phyloP scores from a whole-genome alignment of 305 asterid species.

The Euphrasia arctica region DNA sequence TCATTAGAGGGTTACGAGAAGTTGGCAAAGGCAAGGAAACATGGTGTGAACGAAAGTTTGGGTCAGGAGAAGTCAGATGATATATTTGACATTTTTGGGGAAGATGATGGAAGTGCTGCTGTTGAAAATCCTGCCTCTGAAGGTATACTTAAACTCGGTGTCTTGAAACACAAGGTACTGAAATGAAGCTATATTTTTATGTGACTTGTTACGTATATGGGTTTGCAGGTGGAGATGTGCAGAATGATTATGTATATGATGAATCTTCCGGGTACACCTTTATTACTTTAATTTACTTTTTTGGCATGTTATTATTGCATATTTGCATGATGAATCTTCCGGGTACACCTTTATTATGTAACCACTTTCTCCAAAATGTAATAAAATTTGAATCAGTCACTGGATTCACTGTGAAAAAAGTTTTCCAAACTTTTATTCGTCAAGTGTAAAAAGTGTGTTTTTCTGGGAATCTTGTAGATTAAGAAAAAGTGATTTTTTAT shows the following conservation, averaged over 20 bases:
- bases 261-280: conserved; percentile 78
- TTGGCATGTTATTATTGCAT: background rate
- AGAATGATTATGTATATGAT: conserved; percentile 70
- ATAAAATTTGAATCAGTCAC: background rate
- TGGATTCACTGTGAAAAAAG: conserved; percentile 10
- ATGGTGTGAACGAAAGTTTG: conserved; percentile 32
- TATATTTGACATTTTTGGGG: conserved; percentile 82
- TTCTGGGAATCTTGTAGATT: background rate
- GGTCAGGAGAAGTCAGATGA: conserved; percentile 46
- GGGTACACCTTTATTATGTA: background rate
- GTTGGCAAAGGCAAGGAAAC: conserved; percentile 53
- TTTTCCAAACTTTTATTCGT: background rate
- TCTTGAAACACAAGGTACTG: conserved; percentile 25
- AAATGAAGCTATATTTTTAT: conserved; percentile 16
- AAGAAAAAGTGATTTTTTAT: no score
- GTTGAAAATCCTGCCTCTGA: conserved; percentile 35
- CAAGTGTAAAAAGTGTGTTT: background rate
- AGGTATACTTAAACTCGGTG: conserved; percentile 38
- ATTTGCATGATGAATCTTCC: background rate
- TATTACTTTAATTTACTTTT: conserved; percentile 13
- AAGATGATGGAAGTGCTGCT: conserved; percentile 49
- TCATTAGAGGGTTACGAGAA: conserved; percentile 85
- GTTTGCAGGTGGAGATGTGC: conserved; percentile 60
- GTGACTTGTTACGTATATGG: conserved; percentile 29
- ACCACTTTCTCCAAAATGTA: background rate